These are phyloP conservation scores for Suhomyces guaymorum DNA, from an alignment of 1,139 yeast genomes.

Conservation along the genomic window DNA sequence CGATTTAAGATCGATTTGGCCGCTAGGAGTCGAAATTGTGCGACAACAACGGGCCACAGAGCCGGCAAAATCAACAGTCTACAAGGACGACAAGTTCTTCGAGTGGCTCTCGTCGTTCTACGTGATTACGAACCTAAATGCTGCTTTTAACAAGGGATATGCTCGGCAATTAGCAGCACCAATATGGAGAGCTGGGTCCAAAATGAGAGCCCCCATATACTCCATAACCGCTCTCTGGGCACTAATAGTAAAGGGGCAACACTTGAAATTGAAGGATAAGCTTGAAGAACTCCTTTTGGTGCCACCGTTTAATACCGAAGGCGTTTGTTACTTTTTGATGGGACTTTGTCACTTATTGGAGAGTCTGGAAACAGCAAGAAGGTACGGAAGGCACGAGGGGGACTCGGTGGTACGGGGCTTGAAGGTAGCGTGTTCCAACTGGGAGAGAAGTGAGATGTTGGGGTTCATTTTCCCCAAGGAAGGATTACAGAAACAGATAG, in stretches of 20 bases:
- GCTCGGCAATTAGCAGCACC: conserved; percentile 32
- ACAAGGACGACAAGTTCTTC: conserved; percentile 34
- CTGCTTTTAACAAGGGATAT: conserved; percentile 10
- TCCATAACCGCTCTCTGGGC: conserved; percentile 40
- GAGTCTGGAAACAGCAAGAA: conserved; percentile 12
- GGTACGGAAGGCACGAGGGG: background rate
- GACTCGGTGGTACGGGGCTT: background rate
- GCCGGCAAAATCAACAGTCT: background rate
- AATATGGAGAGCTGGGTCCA: conserved; percentile 41
- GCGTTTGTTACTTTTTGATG: conserved; percentile 38
- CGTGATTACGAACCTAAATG: conserved; percentile 12
- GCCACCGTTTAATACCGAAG: conserved; percentile 49
- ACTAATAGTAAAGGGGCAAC: conserved; percentile 30
- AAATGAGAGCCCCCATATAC: conserved; percentile 39
- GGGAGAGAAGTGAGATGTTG: conserved; percentile 28
- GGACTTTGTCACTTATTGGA: conserved; percentile 31
- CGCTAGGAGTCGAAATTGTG: conserved; percentile 52
- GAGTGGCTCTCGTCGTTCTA: conserved; percentile 38
- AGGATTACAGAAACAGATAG: conserved; percentile 18
- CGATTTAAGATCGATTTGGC: conserved; percentile 60
- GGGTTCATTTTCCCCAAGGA: conserved; percentile 32
- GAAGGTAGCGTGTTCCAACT: conserved; percentile 1
- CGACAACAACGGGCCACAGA: conserved; percentile 2
- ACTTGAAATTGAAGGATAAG: conserved; percentile 26
- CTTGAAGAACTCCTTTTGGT: conserved; percentile 44